Evolutionary conservation across 2,329 filamentous ascomycete genomes (phyloP), one percentile per base, ranked within the genome.

Genomic region (Nemania bipapillata): DNA sequence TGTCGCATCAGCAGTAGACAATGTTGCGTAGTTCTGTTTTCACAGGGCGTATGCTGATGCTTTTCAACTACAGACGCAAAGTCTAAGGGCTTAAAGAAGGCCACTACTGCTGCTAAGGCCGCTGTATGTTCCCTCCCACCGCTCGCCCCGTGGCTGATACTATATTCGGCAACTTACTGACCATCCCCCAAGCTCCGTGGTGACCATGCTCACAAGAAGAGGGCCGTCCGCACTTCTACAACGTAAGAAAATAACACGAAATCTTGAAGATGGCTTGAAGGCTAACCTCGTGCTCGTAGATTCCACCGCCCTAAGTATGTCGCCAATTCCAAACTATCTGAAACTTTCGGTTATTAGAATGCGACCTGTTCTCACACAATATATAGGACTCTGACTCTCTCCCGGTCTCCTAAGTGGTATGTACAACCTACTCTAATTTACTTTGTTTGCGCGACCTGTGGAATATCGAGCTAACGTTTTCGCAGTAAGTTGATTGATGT

Each of bases 61-160:
- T 80, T 84, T 80, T 77, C 75, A 80, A 66, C 69, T 76, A 83
- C 80, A 90, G 88, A 85, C 83, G 84, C 81, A 77, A 81, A 83
- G 78, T 80, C 85, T 77, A 89, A 89, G 84, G 87, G 87, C 80
- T 81, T 86, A 83, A 96, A 96, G 89, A 91, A 97, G 90, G 96
- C 96, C 86, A 91, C 90, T 80, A 90, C 91, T 82, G 96, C 96
- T 83, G 92, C 96, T 80, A 98, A 99, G 90, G 92, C 96, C 83
- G 92, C 94, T 81, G 91, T 98, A 71, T 53, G 69, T 71, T 20
- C 60, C 35, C 40, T 65, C 26, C 47, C 32, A 56, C 26, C 2
- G 20, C 49, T 52, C 24, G 26, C 20, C 30, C 80, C 93, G 93
- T 87, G 95, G 94, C 84, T 93, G 97, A 87, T 56, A 4, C 42